Evolutionary conservation across 2,329 filamentous ascomycete species (phyloP).

Genomic region (Aspergillus cejpii): DNA sequence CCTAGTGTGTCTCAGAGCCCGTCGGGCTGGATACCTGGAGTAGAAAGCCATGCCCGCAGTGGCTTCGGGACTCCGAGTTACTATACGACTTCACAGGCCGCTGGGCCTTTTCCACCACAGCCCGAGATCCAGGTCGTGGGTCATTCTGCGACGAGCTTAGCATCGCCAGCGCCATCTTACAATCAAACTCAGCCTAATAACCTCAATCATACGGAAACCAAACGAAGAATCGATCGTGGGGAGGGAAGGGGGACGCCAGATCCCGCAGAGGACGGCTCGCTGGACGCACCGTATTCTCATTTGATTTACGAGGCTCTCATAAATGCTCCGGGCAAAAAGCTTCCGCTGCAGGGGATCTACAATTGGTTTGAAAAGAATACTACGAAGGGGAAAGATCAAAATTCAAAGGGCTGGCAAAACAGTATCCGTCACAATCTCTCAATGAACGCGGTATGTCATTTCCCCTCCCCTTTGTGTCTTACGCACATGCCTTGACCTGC

Average conservation of each 20-base stretch:
- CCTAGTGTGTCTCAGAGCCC: slow-evolving; percentile 5
- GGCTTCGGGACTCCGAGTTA: slow-evolving; percentile 6
- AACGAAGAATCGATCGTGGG: slow-evolving; percentile 11
- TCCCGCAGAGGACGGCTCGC: slow-evolving; percentile 27
- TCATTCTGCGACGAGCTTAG: slow-evolving; percentile 5
- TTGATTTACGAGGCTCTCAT: slow-evolving; percentile 72
- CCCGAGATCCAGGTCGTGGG: slow-evolving; percentile 1
- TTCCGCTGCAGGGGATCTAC: slow-evolving; percentile 83
- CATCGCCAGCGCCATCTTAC: slow-evolving; percentile 19
- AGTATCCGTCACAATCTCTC: slow-evolving; percentile 92
- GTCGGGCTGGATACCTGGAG: slow-evolving; percentile 13
- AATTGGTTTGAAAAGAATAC: slow-evolving; percentile 82
- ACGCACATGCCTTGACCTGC: slow-evolving; percentile 10
- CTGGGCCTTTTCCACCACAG: slow-evolving; percentile 6
- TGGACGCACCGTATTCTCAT: slow-evolving; percentile 68
- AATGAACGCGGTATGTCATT: slow-evolving; percentile 74
- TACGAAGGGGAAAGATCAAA: slow-evolving; percentile 58
- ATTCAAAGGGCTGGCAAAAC: slow-evolving; percentile 79
- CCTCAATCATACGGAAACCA: slow-evolving; percentile 8
- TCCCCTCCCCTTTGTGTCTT: slow-evolving; percentile 5
- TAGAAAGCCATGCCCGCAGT: slow-evolving; percentile 1
- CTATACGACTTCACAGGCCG: slow-evolving; percentile 7
- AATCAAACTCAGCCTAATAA: slow-evolving; percentile 13
- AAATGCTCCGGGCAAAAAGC: slow-evolving; percentile 57
- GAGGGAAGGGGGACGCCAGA: slow-evolving; percentile 21